Conservation (phyloP, 306 rosid species). For the Rosa multiflora region DNA sequence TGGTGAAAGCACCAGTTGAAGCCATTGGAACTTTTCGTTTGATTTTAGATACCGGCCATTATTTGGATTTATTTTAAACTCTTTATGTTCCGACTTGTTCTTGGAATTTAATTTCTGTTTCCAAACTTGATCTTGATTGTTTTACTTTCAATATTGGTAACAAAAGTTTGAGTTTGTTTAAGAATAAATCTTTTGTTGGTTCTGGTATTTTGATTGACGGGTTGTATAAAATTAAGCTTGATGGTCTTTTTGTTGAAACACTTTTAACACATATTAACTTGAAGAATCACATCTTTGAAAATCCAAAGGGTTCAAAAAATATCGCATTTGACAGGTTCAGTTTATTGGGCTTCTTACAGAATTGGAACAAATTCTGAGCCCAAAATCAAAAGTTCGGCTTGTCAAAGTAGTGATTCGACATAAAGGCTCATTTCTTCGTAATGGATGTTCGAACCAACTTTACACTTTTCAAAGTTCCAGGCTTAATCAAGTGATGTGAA, state of each 20-base stretch:
- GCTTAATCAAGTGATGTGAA: too few relatives aligned
- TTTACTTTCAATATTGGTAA: not conserved
- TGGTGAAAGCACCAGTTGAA: not conserved
- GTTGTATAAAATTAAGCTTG: not conserved
- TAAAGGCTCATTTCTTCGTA: too few relatives aligned
- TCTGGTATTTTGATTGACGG: not conserved
- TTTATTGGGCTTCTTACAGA: too few relatives aligned
- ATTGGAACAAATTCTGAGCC: too few relatives aligned
- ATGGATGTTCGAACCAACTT: too few relatives aligned
- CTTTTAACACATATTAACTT: not conserved
- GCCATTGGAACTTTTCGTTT: not conserved
- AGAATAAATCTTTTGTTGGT: not conserved
- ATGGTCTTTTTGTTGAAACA: not conserved
- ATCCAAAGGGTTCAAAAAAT: too few relatives aligned
- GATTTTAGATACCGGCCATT: not conserved
- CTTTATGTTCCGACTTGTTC: not conserved
- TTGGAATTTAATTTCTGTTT: not conserved
- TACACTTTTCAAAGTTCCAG: too few relatives aligned
- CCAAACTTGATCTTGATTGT: not conserved
- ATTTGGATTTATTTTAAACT: not conserved
- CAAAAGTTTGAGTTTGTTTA: not conserved
- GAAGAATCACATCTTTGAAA: too few relatives aligned
- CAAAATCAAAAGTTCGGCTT: too few relatives aligned
- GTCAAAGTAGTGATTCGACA: too few relatives aligned
- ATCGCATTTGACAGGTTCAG: too few relatives aligned